Base-by-base conservation (phyloP, 345 rosid genomes). In the Salix brachista region DNA sequence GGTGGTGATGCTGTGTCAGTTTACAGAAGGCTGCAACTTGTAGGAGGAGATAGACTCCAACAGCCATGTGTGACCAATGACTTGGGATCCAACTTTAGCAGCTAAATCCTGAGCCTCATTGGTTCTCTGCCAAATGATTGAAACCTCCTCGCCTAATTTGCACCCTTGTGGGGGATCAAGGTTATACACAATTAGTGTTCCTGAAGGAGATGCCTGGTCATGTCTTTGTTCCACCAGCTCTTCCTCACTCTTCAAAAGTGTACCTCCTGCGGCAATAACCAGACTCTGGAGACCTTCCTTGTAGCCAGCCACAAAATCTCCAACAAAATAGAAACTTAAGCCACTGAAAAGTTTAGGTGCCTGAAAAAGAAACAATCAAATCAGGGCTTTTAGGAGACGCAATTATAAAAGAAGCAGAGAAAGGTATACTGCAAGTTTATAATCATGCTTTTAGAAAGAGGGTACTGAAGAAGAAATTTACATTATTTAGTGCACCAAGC, bases 41-140 rank as follows among this genome's bases (percentile, higher is more conserved):
- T 86, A 90, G 9, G 91, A 89, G 67, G 98, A 94, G 58, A 94
- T 87, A 3, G 97, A 94, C 73, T 92, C 94, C 84, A 92, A 85
- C 34, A 94, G 78, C 95, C 97, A 94, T 0, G 95, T 87, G 67
- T 90, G 94, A 65, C 91, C 90, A 52, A 87, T 83, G 34, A 91
- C 85, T 16, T 34, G 84, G 18, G 83, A 79, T 18, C 92, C 91
- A 50, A 76, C 75, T 81, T 85, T 80, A 36, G 80, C 80, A 10
- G 97, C 89, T 72, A 94, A 73, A 46, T 86, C 89, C 72, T 87
- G 83, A 36, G 97, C 97, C 65, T 92, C 94, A 73, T 78, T 87
- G 17, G 86, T 75, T 83, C 97, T 88, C 28, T 83, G 76, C 98
- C 98, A 94, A 16, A 91, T 82, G 36, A 85, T 84, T 5, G 89